Evolutionary conservation across 2,329 filamentous ascomycete species (phyloP).

Genomic region (Diaporthe citrichinensis): DNA sequence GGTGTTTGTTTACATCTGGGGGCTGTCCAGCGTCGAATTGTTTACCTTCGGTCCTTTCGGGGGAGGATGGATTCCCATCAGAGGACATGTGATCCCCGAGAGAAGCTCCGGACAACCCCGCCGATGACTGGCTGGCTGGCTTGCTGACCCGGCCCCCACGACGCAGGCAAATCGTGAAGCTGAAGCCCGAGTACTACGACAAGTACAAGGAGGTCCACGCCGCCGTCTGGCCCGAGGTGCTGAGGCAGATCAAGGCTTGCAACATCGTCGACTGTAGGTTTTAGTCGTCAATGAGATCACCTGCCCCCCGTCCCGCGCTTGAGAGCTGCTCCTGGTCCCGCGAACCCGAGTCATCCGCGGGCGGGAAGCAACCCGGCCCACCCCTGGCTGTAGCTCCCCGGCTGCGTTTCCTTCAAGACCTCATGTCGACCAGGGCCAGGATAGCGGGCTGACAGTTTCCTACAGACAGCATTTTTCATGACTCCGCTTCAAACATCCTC

Average conservation of each 20-base stretch:
- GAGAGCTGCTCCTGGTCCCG: background rate
- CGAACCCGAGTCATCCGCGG: conserved; percentile 6
- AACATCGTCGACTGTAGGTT: conserved; percentile 79
- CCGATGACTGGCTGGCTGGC: conserved; percentile 52
- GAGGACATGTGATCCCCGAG: conserved; percentile 2
- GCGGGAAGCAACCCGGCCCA: background rate
- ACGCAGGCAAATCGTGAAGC: conserved; percentile 77
- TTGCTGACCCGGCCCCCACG: conserved; percentile 63
- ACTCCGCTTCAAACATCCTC: conserved; percentile 72
- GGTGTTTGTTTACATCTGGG: background rate
- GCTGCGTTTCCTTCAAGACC: background rate
- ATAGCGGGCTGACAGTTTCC: background rate
- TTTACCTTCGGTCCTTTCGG: background rate
- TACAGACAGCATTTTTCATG: conserved; percentile 80
- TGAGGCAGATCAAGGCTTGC: conserved; percentile 81
- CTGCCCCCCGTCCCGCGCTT: background rate
- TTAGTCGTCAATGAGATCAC: background rate
- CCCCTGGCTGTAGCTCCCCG: background rate
- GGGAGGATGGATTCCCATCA: background rate
- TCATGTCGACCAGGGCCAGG: background rate
- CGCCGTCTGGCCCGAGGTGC: conserved; percentile 82
- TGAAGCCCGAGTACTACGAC: conserved; percentile 75
- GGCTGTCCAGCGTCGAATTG: background rate
- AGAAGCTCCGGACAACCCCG: conserved; percentile 18
- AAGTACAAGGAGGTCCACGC: conserved; percentile 83